Evolutionary conservation across 495 filamentous ascomycete species (phyloP).

Genomic region (Penicillium paxilli): DNA sequence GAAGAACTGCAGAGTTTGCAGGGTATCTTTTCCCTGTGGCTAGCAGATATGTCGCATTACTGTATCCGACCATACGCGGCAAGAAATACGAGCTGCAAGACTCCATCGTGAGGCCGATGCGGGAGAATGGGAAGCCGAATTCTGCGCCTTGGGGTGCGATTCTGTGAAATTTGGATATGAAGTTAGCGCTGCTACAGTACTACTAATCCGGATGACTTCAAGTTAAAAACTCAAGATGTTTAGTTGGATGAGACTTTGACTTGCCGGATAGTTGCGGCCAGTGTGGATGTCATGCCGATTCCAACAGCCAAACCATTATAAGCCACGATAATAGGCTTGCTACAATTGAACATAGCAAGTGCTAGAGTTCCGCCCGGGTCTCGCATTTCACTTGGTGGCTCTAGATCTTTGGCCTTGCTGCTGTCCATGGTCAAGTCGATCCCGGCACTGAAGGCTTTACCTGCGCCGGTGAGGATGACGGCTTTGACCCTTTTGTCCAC

Average conservation of each 20-base stretch:
- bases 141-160: slow-evolving; percentile 46
- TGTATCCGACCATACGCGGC: slow-evolving; percentile 53
- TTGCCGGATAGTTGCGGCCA: slow-evolving; percentile 49
- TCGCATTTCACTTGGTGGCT: slow-evolving; percentile 3
- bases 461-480: slow-evolving; percentile 52
- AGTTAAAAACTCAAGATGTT: neutral
- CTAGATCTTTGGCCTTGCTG: slow-evolving; percentile 18
- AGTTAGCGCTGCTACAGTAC: too few species aligned
- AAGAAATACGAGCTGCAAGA: slow-evolving; percentile 56
- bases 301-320: slow-evolving; percentile 60
- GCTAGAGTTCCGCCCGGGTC: slow-evolving; percentile 28
- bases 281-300: slow-evolving; percentile 60
- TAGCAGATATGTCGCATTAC: slow-evolving; percentile 46
- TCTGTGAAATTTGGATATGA: too few species aligned
- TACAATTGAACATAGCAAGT: slow-evolving; percentile 55
- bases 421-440: slow-evolving; percentile 49
- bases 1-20: slow-evolving; percentile 18
- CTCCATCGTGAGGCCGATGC: slow-evolving; percentile 57
- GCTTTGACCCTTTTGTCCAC: slow-evolving; percentile 51
- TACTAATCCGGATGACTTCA: too few species aligned
- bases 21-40: slow-evolving; percentile 23
- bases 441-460: slow-evolving; percentile 57
- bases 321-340: slow-evolving; percentile 59
- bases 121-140: slow-evolving; percentile 58
- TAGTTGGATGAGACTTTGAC: neutral